phyloP scores from a whole-genome alignment of 169 alveolate genomes.

The Sarcocystis neurona region DNA sequence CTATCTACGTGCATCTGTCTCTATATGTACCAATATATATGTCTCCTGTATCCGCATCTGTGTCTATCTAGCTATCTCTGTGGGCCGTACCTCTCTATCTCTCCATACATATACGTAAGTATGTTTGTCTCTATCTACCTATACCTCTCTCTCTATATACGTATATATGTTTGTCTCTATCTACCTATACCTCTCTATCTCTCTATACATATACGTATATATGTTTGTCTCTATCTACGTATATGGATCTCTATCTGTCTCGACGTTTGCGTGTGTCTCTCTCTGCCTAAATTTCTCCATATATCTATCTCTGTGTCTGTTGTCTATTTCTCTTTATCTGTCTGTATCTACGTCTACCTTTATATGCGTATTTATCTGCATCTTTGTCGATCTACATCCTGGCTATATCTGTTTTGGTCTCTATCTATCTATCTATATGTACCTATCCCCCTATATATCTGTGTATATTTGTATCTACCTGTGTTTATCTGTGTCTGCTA shows the following conservation, averaged over 20 bases:
- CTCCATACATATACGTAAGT: background rate
- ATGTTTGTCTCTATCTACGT: too few relatives aligned
- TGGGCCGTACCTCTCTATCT: background rate
- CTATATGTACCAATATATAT: too few relatives aligned
- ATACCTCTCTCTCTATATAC: background rate
- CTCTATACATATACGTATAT: too few relatives aligned
- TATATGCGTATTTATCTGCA: too few relatives aligned
- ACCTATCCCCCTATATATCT: too few relatives aligned
- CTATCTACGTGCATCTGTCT: too few relatives aligned
- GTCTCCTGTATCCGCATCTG: too few relatives aligned
- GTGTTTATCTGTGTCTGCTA: background rate
- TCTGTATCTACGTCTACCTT: background rate
- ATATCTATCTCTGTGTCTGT: background rate
- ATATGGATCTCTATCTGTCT: background rate
- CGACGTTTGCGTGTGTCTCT: background rate
- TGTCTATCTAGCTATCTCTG: too few relatives aligned
- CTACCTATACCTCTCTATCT: too few relatives aligned
- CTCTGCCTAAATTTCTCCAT: background rate
- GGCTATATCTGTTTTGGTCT: background rate
- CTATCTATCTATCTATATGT: background rate
- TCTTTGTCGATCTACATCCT: background rate
- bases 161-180: background rate
- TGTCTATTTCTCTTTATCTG: too few relatives aligned
- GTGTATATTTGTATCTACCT: background rate
- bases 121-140: background rate